A percentile compares a stretch with the other conserved stretches of the same genome.
Evolutionary conservation across 495 filamentous ascomycete genomes (phyloP).

Genomic region (Parachaetomium inaequale): DNA sequence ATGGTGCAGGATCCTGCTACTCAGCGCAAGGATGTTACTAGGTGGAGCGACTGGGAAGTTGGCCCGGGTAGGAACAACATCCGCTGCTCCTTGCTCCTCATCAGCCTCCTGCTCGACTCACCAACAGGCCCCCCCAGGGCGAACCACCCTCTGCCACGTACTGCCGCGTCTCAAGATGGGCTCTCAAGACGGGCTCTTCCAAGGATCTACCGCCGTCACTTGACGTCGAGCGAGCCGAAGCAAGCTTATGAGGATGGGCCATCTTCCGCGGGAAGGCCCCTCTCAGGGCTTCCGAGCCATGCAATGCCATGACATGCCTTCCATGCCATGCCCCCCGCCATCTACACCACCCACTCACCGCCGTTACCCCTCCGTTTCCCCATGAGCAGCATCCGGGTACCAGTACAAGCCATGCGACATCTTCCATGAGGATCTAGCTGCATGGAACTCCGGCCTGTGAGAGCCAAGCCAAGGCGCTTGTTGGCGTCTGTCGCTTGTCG

Average conservation of each 20-base stretch:
- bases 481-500: constrained; percentile 6
- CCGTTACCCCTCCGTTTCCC: neutral
- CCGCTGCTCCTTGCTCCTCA: neutral
- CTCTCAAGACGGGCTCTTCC: neutral
- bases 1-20: too few species aligned
- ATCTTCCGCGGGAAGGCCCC: neutral
- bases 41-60: too few species aligned
- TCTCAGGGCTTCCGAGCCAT: too few species aligned
- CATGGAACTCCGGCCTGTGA: neutral
- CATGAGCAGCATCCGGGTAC: neutral
- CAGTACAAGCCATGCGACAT: neutral
- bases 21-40: too few species aligned
- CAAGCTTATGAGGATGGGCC: neutral
- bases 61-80: too few species aligned
- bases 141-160: neutral
- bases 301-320: neutral
- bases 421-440: neutral
- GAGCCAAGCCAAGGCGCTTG: neutral
- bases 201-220: neutral
- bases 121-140: neutral
- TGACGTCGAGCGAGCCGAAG: neutral
- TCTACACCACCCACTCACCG: neutral
- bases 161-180: neutral
- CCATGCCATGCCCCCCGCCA: neutral
- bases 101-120: neutral